Base-by-base conservation (phyloP, 1,284 basidiomycete species). In the Puccinia brachypodii region DNA sequence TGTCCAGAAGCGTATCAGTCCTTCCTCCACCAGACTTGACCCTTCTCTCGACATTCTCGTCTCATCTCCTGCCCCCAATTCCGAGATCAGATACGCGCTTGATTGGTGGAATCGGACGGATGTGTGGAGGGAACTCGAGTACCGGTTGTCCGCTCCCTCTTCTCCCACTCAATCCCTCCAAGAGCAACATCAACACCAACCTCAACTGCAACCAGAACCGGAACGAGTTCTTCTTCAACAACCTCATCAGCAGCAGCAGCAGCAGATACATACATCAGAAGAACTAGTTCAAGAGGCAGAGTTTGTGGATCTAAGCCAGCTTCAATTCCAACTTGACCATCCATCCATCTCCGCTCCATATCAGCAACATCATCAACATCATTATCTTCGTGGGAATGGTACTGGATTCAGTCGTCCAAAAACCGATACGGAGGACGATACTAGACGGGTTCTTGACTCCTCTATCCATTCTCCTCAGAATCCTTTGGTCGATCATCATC, bases 51-150 rank as follows among this genome's bases (percentile, higher is more conserved):
- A 58, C 7, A n/a, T 8, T n/a, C 56, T 31, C 25, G 56, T 8
- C 4, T 58, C n/a, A 7, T 6, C 56, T 14, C 2, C 19, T n/a
- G n/a, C n/a, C n/a, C n/a, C n/a, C n/a, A n/a, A n/a, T n/a, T n/a
- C n/a, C n/a, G n/a, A n/a, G n/a, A n/a, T n/a, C n/a, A n/a, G n/a
- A n/a, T n/a, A 50, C 28, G 68, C 16, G 0, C 36, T 36, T 19
- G 33, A 64, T 3, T 71, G 68, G 68, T 71, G 42, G 42, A 3
- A 47, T n/a, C 68, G 68, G 16, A n/a, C 42, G 8, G 68, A 47
- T 22, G 44, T 71, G 13, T 71, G 68, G 68, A 71, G 68, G 36
- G 42, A 47, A 16, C 40, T 47, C 40, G 42, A 71, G 25, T 44
- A 28, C 42, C 22, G 44, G 3, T n/a, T 71, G 6, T 42, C 28